Conservation (phyloP, 306 rosid genomes). For the Crataegus laevigata region DNA sequence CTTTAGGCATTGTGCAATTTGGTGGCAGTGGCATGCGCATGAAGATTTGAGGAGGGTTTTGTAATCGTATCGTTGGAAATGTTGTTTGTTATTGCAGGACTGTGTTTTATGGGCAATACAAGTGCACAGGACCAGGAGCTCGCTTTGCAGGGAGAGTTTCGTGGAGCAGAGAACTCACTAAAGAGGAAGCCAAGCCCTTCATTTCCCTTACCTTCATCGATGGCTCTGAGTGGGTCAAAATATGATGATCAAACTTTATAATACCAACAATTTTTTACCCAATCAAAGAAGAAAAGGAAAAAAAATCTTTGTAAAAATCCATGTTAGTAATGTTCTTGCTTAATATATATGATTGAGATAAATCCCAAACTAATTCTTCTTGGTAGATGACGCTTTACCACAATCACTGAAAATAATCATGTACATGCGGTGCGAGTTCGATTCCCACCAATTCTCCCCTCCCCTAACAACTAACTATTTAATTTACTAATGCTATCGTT, state of each 20-base stretch:
- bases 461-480: too few relatives aligned
- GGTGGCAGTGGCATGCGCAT: constrained; percentile 9
- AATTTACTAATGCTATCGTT: too few relatives aligned
- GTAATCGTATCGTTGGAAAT: neutral
- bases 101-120: constrained; percentile 93
- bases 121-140: constrained; percentile 86
- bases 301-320: neutral
- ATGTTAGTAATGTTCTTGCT: neutral
- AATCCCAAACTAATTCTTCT: neutral
- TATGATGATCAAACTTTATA: constrained; percentile 15
- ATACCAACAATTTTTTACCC: neutral
- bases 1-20: constrained; percentile 6
- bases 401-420: too few relatives aligned
- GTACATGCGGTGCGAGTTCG: too few relatives aligned
- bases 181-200: constrained; percentile 88
- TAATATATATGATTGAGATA: neutral
- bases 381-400: too few relatives aligned
- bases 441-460: too few relatives aligned
- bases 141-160: constrained; percentile 85
- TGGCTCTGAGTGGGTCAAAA: constrained; percentile 78
- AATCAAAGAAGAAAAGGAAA: neutral
- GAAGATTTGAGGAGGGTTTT: neutral
- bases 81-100: constrained; percentile 44
- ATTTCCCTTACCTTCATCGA: constrained; percentile 75
- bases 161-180: constrained; percentile 91